Evolutionary conservation across 2,329 filamentous ascomycete genomes (phyloP), one percentile per base, ranked within the genome.

Genomic region (Fusarium subtropicale): DNA sequence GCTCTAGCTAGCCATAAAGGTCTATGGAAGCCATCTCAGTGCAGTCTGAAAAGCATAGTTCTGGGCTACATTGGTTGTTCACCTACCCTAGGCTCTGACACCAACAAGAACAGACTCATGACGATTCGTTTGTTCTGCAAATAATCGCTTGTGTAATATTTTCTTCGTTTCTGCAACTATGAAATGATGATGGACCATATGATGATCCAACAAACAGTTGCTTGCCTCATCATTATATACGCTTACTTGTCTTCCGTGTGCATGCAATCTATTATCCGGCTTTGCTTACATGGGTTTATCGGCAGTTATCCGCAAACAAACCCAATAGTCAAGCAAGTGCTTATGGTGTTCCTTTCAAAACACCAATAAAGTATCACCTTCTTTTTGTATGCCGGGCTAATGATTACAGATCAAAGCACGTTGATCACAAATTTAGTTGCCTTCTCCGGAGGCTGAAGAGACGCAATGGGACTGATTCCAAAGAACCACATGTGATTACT

Each of bases 401-500:
- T 51, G 20, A 58, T 51, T 34, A 58, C 22, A 39, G 22, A 12
- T 7, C 13, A 38, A 39, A 11, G 34, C 26, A 45, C 24, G 39
- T 24, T 26, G 24, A 34, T 20, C 18, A n/a, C 15, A 24, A 26
- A 39, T 63, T n/a, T 11, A 33, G n/a, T 18, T 22, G 12, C 31
- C 33, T n/a, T 18, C 20, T 33, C 13, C 30, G n/a, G 41, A 53
- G 31, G 15, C 10, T 11, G 24, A 42, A 41, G 47, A 57, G 44
- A 36, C 39, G 34, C 34, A 38, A 20, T 39, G n/a, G 30, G 33
- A 46, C 46, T 65, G 41, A 65, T 65, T 53, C 60, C 60, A 65
- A 65, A 63, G 22, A 36, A 6, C 10, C 33, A 30, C 13, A 28
- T n/a, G n/a, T 52, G 60, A 65, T 64, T 64, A 64, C 61, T 34